phyloP scores from a whole-genome alignment of 2,329 filamentous ascomycete genomes.

The Stagonosporopsis tanaceti region DNA sequence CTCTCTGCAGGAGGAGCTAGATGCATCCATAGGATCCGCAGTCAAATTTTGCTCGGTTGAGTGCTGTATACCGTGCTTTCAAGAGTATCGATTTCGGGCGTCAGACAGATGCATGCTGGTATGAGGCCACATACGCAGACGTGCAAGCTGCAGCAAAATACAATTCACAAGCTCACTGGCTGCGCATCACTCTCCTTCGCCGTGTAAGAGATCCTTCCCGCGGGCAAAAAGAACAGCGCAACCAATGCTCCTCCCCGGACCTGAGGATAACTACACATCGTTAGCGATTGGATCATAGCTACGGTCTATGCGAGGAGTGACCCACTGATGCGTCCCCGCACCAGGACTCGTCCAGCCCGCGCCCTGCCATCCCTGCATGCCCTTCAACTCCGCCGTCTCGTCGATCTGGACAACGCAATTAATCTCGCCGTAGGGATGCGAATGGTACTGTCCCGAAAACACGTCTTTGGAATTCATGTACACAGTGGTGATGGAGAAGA shows the following conservation, averaged over 20 bases:
- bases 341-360: constrained; percentile 65
- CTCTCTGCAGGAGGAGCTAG: neutral
- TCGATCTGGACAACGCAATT: constrained; percentile 64
- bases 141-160: neutral
- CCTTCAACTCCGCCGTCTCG: constrained; percentile 59
- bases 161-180: constrained; percentile 3
- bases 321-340: constrained; percentile 62
- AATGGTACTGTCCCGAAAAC: constrained; percentile 63
- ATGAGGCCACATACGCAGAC: neutral
- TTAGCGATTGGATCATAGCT: neutral
- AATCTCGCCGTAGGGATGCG: constrained; percentile 64
- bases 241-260: constrained; percentile 60
- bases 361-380: constrained; percentile 65
- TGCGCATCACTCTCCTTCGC: constrained; percentile 50
- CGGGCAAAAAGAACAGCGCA: constrained; percentile 64
- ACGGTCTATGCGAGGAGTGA: neutral
- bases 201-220: constrained; percentile 62
- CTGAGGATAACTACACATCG: constrained; percentile 55
- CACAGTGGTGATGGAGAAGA: constrained; percentile 65
- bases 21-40: neutral
- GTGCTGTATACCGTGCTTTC: neutral
- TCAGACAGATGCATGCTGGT: neutral
- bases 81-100: neutral
- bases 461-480: constrained; percentile 62
- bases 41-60: neutral